Evolutionary conservation across 1,284 basidiomycete genomes (phyloP).

Genomic region (Taiwanofungus camphoratus): DNA sequence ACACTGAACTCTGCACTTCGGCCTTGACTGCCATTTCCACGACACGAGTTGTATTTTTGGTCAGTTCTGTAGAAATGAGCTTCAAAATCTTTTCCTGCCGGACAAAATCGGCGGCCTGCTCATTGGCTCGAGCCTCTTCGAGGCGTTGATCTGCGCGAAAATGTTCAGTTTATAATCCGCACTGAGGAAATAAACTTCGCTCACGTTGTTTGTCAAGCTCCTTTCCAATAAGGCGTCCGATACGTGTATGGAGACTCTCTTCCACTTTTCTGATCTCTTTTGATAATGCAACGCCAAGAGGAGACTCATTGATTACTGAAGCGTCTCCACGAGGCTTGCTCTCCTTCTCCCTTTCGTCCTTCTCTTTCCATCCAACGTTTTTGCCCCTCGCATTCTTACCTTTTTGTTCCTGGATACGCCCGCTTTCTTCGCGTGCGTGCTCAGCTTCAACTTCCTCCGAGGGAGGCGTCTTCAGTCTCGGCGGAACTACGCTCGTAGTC

Average conservation of each 20-base stretch:
- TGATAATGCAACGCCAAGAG: constrained; percentile 48
- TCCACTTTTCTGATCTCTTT: constrained; percentile 78
- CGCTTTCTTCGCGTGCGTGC: constrained; percentile 47
- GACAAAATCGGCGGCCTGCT: constrained; percentile 70
- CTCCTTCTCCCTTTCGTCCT: constrained; percentile 43
- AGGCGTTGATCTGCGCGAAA: constrained; percentile 60
- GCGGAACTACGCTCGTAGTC: constrained; percentile 32
- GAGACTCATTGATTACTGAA: constrained; percentile 42
- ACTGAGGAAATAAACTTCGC: constrained; percentile 22
- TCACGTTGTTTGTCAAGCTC: constrained; percentile 84
- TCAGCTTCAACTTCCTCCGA: constrained; percentile 69
- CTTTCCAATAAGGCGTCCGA: constrained; percentile 70
- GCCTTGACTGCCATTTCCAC: constrained; percentile 80
- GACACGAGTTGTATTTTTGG: constrained; percentile 77
- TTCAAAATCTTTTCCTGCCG: constrained; percentile 84
- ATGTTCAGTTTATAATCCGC: constrained; percentile 6
- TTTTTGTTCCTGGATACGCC: constrained; percentile 45
- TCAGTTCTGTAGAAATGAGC: constrained; percentile 77
- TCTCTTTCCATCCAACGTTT: constrained; percentile 60
- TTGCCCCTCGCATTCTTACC: constrained; percentile 51
- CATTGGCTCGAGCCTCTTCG: constrained; percentile 70
- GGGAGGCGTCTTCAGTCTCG: constrained; percentile 55
- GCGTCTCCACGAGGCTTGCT: constrained; percentile 36
- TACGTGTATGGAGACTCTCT: constrained; percentile 67
- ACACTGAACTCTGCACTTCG: constrained; percentile 74